Evolutionary conservation across 176 grass and related monocot species (phyloP).

Genomic region (Melocanna baccifera): DNA sequence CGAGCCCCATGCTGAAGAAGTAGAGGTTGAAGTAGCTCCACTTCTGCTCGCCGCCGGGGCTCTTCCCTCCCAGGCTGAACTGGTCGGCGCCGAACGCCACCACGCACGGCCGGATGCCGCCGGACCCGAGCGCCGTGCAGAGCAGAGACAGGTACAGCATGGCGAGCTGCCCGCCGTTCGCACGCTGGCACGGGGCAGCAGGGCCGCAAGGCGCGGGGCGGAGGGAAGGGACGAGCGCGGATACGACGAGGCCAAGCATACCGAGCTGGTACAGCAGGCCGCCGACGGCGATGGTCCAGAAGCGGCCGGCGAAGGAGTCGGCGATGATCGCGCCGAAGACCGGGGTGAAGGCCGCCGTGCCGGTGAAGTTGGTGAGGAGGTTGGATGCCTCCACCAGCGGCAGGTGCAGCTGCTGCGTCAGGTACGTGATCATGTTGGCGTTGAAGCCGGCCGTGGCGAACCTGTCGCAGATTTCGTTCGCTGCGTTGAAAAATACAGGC

Average conservation of each 20-base stretch:
- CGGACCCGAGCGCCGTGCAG: too few species aligned
- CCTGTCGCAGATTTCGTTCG: constrained; percentile 56
- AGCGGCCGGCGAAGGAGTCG: constrained; percentile 82
- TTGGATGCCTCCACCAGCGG: constrained; percentile 71
- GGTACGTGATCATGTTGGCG: constrained; percentile 79
- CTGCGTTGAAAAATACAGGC: not conserved
- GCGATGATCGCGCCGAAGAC: constrained; percentile 70
- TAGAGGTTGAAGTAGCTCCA: too few species aligned
- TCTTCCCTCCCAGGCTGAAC: constrained; percentile 18
- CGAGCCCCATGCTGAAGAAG: too few species aligned
- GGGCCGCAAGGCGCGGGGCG: too few species aligned
- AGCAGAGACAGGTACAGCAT: too few species aligned
- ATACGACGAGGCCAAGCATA: too few species aligned
- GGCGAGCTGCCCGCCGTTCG: too few species aligned
- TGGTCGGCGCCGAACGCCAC: constrained; percentile 85
- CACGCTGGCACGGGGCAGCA: too few species aligned
- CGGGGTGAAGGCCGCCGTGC: constrained; percentile 57
- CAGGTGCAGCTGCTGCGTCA: constrained; percentile 62
- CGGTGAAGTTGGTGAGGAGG: constrained; percentile 59
- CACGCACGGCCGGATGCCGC: constrained; percentile 52
- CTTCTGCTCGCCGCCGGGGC: too few species aligned
- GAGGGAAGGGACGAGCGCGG: too few species aligned
- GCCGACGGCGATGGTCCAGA: constrained; percentile 49
- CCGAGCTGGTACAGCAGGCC: too few species aligned
- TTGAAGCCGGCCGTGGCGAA: constrained; percentile 57